Base-by-base conservation (phyloP, 73 alveolate genomes). In the Breviolum minutum region DNA sequence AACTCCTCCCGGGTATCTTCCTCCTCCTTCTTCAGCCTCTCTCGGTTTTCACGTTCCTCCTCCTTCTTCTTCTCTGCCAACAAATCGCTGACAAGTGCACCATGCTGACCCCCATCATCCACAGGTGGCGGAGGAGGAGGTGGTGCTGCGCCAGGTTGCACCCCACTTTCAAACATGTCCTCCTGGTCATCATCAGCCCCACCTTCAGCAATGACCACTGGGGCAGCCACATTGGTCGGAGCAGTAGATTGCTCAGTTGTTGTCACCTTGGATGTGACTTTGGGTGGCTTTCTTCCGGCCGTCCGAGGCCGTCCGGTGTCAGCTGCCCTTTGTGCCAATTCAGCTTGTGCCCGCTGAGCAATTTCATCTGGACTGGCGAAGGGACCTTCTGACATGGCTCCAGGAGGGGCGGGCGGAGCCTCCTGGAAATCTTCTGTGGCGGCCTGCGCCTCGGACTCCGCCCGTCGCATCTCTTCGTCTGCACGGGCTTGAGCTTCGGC, bases 281-380 rank as follows among this genome's bases (percentile, higher is more conserved):
- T 93, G 30, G 99, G 96, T 20, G 96, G 98, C 94, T 96, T 93
- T 22, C 98, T 26, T 62, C 92, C 92, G 9, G 92, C 99, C 60
- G 97, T 99, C 79, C 96, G 98, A 86, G 99, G 99, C 61, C 99
- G 99, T 94, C 79, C 99, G 94, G 77, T 98, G 94, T 90, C 98
- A 40, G 92, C 99, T 74, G 91, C 95, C 96, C 92, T 84, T 99
- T 82, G 98, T 2, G 99, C 95, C 71, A 82, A 89, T 27, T 63
- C 89, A 30, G 68, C 99, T 96, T 94, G 61, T 17, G 87, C 99
- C 54, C 90, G 97, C 76, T 91, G 97, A 14, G 97, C 97, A 60
- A 91, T 91, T 80, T 91, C 97, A 54, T 91, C 97, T 10, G 97
- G 74, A 64, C 88, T 79, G 20, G 97, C 61, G 70, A 63, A 77